A percentile compares a stretch with the other conserved stretches of the same genome.
Evolutionary conservation across 495 filamentous ascomycete species (phyloP).

Genomic region (Aspergillus sclerotioniger): DNA sequence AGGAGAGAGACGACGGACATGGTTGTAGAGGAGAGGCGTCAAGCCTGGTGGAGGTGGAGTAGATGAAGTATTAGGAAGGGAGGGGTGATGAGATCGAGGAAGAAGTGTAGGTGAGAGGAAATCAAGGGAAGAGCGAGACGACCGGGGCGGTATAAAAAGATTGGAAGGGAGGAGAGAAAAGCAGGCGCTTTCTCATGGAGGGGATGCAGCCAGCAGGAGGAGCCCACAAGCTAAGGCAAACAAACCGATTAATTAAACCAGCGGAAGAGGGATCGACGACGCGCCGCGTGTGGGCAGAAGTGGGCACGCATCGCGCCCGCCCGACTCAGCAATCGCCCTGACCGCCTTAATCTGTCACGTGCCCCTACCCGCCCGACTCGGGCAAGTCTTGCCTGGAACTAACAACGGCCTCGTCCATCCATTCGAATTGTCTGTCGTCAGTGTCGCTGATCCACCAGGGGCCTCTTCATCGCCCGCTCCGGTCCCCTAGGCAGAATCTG

Average conservation of each 20-base stretch:
- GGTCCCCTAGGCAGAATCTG: neutral
- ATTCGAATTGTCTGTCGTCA: neutral
- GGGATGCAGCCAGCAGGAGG: conserved; percentile 7
- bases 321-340: neutral
- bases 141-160: neutral
- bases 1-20: conserved; percentile 98
- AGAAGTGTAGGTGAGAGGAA: neutral
- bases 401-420: too few relatives aligned
- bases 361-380: conserved; percentile 3
- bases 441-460: neutral
- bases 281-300: conserved; percentile 22
- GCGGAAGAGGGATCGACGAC: conserved; percentile 23
- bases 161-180: conserved; percentile 5
- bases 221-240: neutral
- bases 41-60: neutral
- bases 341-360: conserved; percentile 25
- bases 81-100: neutral
- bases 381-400: conserved; percentile 24
- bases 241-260: conserved; percentile 17
- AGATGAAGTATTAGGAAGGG: neutral
- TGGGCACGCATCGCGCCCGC: conserved; percentile 20
- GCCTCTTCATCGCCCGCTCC: neutral
- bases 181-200: conserved; percentile 6
- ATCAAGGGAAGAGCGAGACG: conserved; percentile 2
- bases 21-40: conserved; percentile 30